These are phyloP conservation scores for Mortierella sp. DNA, from an alignment of 371 early-diverging fungal species.

Conservation along the genomic window DNA sequence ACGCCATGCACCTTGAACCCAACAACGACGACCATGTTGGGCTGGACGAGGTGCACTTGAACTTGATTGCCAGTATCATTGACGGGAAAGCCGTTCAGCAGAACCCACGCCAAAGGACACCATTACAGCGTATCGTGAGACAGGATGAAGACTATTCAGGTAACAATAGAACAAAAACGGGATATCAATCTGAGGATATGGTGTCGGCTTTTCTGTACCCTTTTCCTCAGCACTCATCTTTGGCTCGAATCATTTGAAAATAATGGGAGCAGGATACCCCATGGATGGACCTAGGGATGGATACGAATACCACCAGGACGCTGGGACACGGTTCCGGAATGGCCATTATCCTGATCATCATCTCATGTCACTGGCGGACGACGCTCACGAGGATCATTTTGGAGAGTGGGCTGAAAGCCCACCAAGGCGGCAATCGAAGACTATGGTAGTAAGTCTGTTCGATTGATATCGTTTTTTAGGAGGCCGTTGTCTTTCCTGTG, in stretches of 20 bases:
- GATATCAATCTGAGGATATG: not conserved
- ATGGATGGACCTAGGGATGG: no score
- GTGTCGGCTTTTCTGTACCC: no score
- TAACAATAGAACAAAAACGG: not conserved
- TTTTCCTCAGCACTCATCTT: no score
- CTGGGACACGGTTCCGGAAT: slow-evolving; percentile 6
- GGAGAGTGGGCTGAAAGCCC: slow-evolving; percentile 20
- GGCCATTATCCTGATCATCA: not conserved
- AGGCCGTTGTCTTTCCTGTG: not conserved
- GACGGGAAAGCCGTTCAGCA: slow-evolving; percentile 25
- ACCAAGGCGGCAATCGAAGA: slow-evolving; percentile 16
- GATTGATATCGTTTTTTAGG: not conserved
- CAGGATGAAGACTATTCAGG: slow-evolving; percentile 31
- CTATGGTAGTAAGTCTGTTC: slow-evolving; percentile 3
- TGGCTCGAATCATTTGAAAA: no score
- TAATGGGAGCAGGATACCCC: no score
- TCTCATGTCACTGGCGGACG: not conserved
- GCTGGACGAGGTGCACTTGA: not conserved
- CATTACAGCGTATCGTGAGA: not conserved
- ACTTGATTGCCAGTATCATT: slow-evolving; percentile 35
- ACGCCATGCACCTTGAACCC: not conserved
- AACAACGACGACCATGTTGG: slow-evolving; percentile 9
- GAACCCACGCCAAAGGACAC: not conserved
- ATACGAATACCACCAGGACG: not conserved
- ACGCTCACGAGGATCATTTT: slow-evolving; percentile 17